phyloP scores from a whole-genome alignment of 179 eudicot species.

The Vitellaria paradoxa region DNA sequence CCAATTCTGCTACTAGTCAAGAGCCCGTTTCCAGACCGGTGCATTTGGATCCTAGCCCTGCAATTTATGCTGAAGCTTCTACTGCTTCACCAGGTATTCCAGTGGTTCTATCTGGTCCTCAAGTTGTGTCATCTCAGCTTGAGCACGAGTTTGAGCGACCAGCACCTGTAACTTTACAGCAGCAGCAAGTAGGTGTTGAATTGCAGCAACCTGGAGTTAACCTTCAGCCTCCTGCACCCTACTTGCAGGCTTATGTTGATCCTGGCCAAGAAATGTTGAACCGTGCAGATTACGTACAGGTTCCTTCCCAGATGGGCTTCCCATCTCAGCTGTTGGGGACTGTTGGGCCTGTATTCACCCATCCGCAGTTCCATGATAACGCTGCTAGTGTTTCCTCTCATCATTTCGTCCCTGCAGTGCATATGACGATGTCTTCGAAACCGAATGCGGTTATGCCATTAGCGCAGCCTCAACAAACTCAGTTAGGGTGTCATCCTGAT shows the following conservation, averaged over 20 bases:
- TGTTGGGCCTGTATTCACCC: slow-evolving; percentile 52
- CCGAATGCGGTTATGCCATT: slow-evolving; percentile 35
- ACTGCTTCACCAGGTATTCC: slow-evolving; percentile 36
- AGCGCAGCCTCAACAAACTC: slow-evolving; percentile 34
- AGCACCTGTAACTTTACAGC: slow-evolving; percentile 35
- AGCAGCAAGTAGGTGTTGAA: slow-evolving; percentile 34
- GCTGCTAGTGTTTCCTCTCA: slow-evolving; percentile 40
- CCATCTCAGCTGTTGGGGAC: slow-evolving; percentile 48
- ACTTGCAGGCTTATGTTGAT: slow-evolving; percentile 53
- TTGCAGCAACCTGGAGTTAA: slow-evolving; percentile 37
- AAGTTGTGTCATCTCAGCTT: slow-evolving; percentile 25
- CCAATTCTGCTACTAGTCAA: slow-evolving; percentile 32
- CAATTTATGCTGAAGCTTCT: slow-evolving; percentile 30
- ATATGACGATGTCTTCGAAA: slow-evolving; percentile 58
- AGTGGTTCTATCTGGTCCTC: slow-evolving; percentile 25
- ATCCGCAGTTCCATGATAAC: slow-evolving; percentile 46
- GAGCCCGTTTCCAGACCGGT: slow-evolving; percentile 40
- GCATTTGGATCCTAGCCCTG: slow-evolving; percentile 27
- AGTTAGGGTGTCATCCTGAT: slow-evolving; percentile 25
- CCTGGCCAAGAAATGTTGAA: slow-evolving; percentile 52
- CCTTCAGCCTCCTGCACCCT: slow-evolving; percentile 41
- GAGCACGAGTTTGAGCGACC: slow-evolving; percentile 51
- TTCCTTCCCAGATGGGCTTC: slow-evolving; percentile 59
- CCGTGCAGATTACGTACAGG: slow-evolving; percentile 43
- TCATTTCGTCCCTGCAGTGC: slow-evolving; percentile 51